Percentiles rank a stretch among this genome's conserved stretches.
Conservation (phyloP, 192 early-diverging fungal genomes). For the Coemansia reversa region DNA sequence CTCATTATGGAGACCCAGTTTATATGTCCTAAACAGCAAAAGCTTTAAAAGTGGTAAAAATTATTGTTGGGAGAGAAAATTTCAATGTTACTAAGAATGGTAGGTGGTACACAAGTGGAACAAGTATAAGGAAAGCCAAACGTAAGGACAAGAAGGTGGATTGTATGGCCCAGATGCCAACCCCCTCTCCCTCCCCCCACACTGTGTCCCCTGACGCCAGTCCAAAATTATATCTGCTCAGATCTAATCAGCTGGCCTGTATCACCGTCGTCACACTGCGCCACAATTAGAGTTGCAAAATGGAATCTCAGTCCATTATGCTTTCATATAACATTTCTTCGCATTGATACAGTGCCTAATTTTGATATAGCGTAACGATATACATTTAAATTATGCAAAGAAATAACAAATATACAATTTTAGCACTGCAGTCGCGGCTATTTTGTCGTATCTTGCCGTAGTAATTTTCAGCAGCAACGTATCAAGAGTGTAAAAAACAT, state of each 20-base stretch:
- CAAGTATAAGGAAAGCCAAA: background rate
- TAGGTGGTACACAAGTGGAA: background rate
- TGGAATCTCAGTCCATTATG: too few species aligned
- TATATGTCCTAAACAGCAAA: background rate
- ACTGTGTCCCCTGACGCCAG: background rate
- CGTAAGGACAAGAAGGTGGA: background rate
- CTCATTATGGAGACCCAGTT: slow-evolving; percentile 5
- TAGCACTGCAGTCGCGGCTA: too few species aligned
- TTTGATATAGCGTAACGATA: too few species aligned
- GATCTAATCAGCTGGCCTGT: background rate
- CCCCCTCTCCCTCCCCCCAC: background rate
- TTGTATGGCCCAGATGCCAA: background rate
- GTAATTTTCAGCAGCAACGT: too few species aligned
- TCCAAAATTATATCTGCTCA: background rate
- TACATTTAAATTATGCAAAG: too few species aligned
- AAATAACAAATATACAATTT: too few species aligned
- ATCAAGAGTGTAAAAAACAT: too few species aligned
- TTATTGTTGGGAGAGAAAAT: background rate
- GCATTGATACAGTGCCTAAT: too few species aligned
- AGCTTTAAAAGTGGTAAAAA: background rate
- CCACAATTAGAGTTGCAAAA: too few species aligned
- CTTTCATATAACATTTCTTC: too few species aligned
- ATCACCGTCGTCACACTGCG: background rate
- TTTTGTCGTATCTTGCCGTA: too few species aligned
- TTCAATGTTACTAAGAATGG: background rate